Evolutionary conservation across 352 stramenopile genomes (phyloP), one percentile per base, ranked within the genome.

Genomic region (Achlya hypogyna): DNA sequence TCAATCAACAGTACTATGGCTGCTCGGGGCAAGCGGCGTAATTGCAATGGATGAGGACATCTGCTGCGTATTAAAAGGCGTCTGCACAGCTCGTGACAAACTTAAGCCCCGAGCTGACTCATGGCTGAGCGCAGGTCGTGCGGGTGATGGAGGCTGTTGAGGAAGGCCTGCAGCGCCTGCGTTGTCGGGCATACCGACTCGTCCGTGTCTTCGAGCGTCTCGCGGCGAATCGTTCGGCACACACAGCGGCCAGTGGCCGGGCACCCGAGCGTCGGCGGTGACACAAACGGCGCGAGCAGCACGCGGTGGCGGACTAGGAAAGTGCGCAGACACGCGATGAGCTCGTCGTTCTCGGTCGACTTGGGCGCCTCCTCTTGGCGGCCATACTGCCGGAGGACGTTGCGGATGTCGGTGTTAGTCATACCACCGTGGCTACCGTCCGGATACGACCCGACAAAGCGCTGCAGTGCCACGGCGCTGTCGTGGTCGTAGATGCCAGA

Each of bases 331-430:
- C 60, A 59, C 12, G 5, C 9, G 5, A 67, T 14, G 18, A 67
- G 42, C 47, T 67, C 60, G 29, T 45, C 42, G 9, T 28, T 23
- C n/a, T 56, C 25, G 12, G 60, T 31, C 9, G 38, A 47, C 60
- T 5, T 67, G 4, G 60, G 60, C 27, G 60, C 60, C 43, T 67
- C 60, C 25, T 40, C 51, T 32, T 42, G 40, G 16, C 34, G 22
- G 29, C 60, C 60, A 34, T 67, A 35, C 34, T 67, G 60, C 12
- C 60, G 40, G 5, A 67, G 32, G n/a, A 67, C 43, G 22, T 67
- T 67, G 6, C 60, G 60, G 12, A 67, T 54, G 23, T 67, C 60
- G 23, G 60, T 67, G 47, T 67, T 67, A 8, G 60, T 67, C 60
- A 67, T 67, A 16, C 60, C 60, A 22, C 60, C 60, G 28, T 67